Conservation (phyloP, 2,329 filamentous ascomycete genomes). For the Fusarium sp. region DNA sequence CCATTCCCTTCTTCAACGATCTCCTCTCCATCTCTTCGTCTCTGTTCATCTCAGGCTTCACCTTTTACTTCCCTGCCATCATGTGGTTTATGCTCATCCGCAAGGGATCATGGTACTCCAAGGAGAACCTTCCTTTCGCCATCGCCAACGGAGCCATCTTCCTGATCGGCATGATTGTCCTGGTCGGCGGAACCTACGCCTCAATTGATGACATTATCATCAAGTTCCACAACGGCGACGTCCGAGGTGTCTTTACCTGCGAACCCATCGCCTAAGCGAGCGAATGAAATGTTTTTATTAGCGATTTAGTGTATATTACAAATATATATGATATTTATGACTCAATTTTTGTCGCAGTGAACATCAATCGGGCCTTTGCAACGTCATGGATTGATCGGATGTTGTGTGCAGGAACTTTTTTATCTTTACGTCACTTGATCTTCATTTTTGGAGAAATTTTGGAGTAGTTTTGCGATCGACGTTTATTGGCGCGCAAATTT, state of each 20-base stretch:
- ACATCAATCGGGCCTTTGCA: constrained; percentile 5
- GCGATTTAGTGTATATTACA: constrained; percentile 26
- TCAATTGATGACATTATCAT: constrained; percentile 47
- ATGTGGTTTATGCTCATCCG: constrained; percentile 57
- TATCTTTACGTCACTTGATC: constrained; percentile 19
- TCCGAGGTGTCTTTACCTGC: constrained; percentile 47
- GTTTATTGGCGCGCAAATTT: constrained; percentile 18
- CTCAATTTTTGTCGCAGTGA: constrained; percentile 1
- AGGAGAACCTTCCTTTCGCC: constrained; percentile 45
- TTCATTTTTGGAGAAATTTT: background rate
- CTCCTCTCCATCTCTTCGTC: constrained; percentile 67
- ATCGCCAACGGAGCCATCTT: constrained; percentile 45
- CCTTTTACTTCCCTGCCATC: constrained; percentile 57
- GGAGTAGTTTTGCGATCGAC: background rate
- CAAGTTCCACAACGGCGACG: constrained; percentile 44
- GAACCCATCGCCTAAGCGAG: constrained; percentile 43
- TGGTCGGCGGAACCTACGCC: constrained; percentile 51
- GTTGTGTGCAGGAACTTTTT: background rate
- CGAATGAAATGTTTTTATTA: constrained; percentile 10
- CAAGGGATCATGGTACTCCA: constrained; percentile 47
- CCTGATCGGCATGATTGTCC: constrained; percentile 49
- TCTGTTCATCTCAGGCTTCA: constrained; percentile 61
- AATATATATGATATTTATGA: constrained; percentile 30
- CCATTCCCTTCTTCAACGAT: constrained; percentile 78
- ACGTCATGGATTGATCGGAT: background rate